A percentile compares a stretch with the other conserved stretches of the same genome.
phyloP scores from a whole-genome alignment of 2,329 filamentous ascomycete species.

The Xylaria sp. region DNA sequence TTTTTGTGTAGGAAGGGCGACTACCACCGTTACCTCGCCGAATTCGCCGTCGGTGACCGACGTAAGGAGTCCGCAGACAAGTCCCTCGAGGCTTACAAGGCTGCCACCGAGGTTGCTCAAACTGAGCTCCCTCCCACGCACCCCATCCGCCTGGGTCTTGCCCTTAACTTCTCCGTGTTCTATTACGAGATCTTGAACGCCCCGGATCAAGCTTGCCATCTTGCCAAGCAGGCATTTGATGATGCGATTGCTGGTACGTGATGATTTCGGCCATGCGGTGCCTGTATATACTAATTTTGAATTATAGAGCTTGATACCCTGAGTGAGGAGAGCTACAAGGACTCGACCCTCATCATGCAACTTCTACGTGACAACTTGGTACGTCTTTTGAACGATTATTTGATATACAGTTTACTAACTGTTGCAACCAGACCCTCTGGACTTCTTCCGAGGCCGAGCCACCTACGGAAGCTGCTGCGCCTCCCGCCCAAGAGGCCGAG shows the following conservation, averaged over 20 bases:
- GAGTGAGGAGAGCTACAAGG: constrained; percentile 99
- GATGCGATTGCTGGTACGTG: constrained; percentile 84
- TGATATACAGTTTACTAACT: neutral
- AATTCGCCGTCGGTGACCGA: constrained; percentile 94
- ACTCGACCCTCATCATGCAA: constrained; percentile 99
- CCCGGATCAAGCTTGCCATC: constrained; percentile 96
- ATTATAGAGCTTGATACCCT: constrained; percentile 88
- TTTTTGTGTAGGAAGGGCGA: constrained; percentile 87
- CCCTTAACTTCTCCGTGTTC: constrained; percentile 97
- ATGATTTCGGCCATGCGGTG: neutral
- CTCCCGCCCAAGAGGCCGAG: constrained; percentile 66
- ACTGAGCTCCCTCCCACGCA: constrained; percentile 91
- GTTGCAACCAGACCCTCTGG: constrained; percentile 83
- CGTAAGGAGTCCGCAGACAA: constrained; percentile 94
- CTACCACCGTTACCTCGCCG: constrained; percentile 98
- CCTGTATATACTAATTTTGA: constrained; percentile 42
- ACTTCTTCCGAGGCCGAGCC: constrained; percentile 98
- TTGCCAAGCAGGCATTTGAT: constrained; percentile 95
- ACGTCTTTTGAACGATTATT: constrained; percentile 50
- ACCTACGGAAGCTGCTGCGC: constrained; percentile 62
- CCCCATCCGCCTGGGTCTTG: constrained; percentile 91
- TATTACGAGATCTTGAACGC: constrained; percentile 99
- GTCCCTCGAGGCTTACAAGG: constrained; percentile 97
- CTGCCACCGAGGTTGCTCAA: constrained; percentile 88
- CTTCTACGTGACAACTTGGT: constrained; percentile 96